Conservation (phyloP, 306 rosid genomes). For the Sesbania bispinosa region DNA sequence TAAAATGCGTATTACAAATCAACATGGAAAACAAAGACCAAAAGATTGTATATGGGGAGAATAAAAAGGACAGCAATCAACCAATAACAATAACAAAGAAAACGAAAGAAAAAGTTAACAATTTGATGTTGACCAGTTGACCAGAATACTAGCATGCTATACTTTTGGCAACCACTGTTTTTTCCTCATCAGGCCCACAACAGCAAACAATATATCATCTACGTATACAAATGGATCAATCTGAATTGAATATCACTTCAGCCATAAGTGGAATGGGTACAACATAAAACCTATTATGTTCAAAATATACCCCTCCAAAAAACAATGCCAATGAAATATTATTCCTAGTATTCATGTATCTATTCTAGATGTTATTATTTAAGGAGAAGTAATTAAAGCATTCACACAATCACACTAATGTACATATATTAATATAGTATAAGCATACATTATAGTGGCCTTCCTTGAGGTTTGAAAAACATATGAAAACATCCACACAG, state of each 20-base stretch:
- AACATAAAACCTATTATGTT: not conserved
- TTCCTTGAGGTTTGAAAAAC: not conserved
- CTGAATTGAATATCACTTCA: not conserved
- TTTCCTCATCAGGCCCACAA: not conserved
- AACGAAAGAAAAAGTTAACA: not conserved
- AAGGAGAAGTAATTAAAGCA: not conserved
- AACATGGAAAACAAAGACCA: not conserved
- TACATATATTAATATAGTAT: not conserved
- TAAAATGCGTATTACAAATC: not conserved
- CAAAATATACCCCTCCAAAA: not conserved
- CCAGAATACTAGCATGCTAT: not conserved
- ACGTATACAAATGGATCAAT: not conserved
- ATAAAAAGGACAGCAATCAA: not conserved
- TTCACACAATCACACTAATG: not conserved
- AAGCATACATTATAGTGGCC: not conserved
- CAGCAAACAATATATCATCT: constrained; percentile 5
- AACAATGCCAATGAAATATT: not conserved
- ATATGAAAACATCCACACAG: not conserved
- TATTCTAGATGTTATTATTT: not conserved
- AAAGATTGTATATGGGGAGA: not conserved
- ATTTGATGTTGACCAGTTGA: not conserved
- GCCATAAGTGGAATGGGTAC: not conserved
- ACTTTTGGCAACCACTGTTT: not conserved
- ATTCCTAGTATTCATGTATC: not conserved
- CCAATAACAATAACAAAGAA: not conserved